Conservation (phyloP, 2,329 filamentous ascomycete genomes). For the Apiospora kogelbergensis region DNA sequence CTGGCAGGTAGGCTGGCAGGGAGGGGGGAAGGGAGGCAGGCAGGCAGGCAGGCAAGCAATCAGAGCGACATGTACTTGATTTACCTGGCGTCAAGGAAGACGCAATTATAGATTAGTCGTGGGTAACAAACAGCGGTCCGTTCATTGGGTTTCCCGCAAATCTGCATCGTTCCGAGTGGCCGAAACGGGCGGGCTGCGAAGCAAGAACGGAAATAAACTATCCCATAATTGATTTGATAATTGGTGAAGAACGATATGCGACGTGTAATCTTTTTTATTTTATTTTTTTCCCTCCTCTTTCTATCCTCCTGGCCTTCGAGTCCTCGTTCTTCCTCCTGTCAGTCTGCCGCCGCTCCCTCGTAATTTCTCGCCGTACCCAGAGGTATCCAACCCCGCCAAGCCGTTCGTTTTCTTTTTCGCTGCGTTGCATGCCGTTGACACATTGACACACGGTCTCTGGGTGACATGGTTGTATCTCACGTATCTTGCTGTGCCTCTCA, state of each 20-base stretch:
- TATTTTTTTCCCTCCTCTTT: not conserved
- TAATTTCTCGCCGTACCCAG: not conserved
- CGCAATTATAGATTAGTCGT: not conserved
- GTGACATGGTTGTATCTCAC: not conserved
- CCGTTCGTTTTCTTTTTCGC: not conserved
- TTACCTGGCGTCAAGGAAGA: not conserved
- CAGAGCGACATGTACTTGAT: not conserved
- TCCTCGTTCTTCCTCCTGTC: not conserved
- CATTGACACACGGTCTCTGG: not conserved
- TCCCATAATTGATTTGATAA: not conserved
- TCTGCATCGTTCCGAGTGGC: conserved; percentile 4
- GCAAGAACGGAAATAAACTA: not conserved
- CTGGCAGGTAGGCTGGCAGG: too few relatives aligned
- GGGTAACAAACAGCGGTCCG: not conserved
- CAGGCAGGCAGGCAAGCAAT: not conserved
- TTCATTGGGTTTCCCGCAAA: not conserved
- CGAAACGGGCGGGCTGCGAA: not conserved
- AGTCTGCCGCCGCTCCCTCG: not conserved
- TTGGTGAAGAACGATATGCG: conserved; percentile 3
- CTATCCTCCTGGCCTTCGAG: not conserved
- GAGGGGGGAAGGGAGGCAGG: too few relatives aligned
- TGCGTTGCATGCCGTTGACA: conserved; percentile 3
- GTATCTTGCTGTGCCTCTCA: not conserved
- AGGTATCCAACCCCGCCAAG: conserved; percentile 1
- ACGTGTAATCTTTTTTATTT: not conserved